These are phyloP conservation scores for Mallotus japonicus DNA, from an alignment of 441 rosid species.

Conservation along the genomic window DNA sequence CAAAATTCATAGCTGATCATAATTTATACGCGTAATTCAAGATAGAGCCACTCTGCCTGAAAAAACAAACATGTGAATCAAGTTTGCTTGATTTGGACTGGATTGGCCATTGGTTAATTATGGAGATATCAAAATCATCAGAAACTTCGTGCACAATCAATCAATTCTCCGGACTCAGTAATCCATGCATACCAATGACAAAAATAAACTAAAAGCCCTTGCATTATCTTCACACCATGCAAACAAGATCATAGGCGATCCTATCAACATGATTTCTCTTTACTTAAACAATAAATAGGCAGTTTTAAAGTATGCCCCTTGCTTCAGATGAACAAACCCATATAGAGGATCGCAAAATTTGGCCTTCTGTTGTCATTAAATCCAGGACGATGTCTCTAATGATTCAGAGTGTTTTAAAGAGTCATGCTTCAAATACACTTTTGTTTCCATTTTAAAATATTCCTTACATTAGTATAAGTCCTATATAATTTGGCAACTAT, in stretches of 20 bases:
- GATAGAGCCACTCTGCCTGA: neutral
- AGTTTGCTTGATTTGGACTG: neutral
- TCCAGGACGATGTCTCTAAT: neutral
- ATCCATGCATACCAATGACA: neutral
- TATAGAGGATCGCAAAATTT: neutral
- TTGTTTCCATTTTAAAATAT: neutral
- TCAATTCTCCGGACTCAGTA: neutral
- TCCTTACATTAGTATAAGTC: neutral
- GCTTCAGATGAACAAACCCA: too few relatives aligned
- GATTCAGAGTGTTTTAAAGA: neutral
- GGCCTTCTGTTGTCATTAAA: neutral
- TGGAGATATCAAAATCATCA: neutral
- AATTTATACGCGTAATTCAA: neutral
- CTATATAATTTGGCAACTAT: neutral
- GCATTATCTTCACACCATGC: neutral
- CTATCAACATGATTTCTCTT: neutral
- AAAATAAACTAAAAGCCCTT: neutral
- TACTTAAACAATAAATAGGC: neutral
- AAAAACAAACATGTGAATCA: neutral
- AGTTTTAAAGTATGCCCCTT: neutral
- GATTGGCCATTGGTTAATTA: neutral
- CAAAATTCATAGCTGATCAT: neutral
- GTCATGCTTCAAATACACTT: neutral
- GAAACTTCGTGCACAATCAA: neutral
- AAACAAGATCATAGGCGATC: neutral